Conservation (phyloP, 106 monocot genomes). For the Allium cepa region DNA sequence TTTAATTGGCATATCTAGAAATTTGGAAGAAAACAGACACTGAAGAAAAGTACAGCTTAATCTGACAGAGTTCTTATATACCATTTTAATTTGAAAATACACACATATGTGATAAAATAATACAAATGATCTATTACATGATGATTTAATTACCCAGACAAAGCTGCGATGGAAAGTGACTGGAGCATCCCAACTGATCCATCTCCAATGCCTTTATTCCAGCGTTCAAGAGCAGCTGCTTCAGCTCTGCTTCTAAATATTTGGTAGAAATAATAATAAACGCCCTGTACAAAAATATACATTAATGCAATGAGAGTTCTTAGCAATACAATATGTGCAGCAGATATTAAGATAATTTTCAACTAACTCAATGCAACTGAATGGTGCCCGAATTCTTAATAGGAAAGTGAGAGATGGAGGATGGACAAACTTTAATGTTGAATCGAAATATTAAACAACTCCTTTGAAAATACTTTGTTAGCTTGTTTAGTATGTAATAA, state of each 20-base stretch:
- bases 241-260: constrained; percentile 87
- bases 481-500: too few species aligned
- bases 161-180: constrained; percentile 78
- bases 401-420: not conserved
- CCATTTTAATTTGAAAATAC: too few species aligned
- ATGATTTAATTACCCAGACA: constrained; percentile 56
- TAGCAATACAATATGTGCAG: not conserved
- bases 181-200: constrained; percentile 92
- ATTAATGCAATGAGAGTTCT: not conserved
- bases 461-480: too few species aligned
- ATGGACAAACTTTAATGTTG: too few species aligned
- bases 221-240: constrained; percentile 46
- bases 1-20: not conserved
- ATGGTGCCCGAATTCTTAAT: not conserved
- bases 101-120: too few species aligned
- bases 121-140: not conserved
- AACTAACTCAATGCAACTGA: constrained; percentile 1
- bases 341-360: not conserved
- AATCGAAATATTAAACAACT: too few species aligned
- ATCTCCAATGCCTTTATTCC: constrained; percentile 75
- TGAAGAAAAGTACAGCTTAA: too few species aligned
- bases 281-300: constrained; percentile 52
- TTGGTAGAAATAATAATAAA: constrained; percentile 98
- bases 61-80: too few species aligned
- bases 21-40: not conserved